Evolutionary conservation across 805 yeast species (phyloP), one percentile per base, ranked within the genome.

Genomic region (Myxozyma neglecta): DNA sequence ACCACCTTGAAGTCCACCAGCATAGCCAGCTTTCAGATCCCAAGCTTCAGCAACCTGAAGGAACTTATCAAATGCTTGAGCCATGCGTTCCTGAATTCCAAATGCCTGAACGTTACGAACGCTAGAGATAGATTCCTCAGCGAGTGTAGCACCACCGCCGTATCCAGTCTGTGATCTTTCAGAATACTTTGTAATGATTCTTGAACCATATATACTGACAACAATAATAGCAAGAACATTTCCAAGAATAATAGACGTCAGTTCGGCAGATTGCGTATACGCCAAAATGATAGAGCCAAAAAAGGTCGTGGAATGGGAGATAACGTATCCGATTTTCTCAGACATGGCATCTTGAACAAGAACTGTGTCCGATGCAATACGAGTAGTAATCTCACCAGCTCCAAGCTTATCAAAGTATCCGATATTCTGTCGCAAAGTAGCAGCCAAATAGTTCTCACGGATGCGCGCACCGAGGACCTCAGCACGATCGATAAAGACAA

Each of bases 361-460:
- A 29, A 72, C 71, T n/a, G 79, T 77, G 53, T 76, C 80, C 24
- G 75, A 74, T 44, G 79, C 73, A 68, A 77, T 77, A 16, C 80
- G 74, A 9, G 78, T 75, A 16, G 80, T 75, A 43, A 77, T 76
- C 57, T 75, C 77, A 14, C 80, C 80, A n/a, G 79, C 70, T 14
- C 80, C 80, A 14, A 77, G 69, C 48, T 72, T 70, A 63, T 77
- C 80, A 59, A 77, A 78, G 60, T 72, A 78, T 24, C 76, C 80
- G 43, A 77, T 72, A 52, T 77, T 77, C 62, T 77, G 80, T 45
- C 77, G 70, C 50, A 77, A 67, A 9, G 76, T 69, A 0, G 79
- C 75, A 56, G 68, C 62, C 35, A 77, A 66, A 58, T 76, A 77
- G 45, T 70, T 60, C 61, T 74, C 72, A 18, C 80, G 73, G 63